Evolutionary conservation across 2,329 filamentous ascomycete genomes (phyloP).

Genomic region (Penicillium glabrum): DNA sequence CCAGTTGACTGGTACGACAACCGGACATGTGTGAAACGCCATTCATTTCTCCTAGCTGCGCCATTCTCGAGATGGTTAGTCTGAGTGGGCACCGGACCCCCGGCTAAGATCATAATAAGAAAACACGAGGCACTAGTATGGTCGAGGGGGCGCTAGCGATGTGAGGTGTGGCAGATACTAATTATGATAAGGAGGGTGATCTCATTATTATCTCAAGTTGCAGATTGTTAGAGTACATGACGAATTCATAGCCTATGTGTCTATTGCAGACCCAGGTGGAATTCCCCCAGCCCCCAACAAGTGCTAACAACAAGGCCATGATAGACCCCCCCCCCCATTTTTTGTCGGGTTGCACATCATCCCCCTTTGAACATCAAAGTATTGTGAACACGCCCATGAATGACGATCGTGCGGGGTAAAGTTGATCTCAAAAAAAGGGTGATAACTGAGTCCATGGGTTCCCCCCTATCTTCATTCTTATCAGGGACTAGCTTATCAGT

Average conservation of each 20-base stretch:
- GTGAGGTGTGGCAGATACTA: not conserved
- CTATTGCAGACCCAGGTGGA: not conserved
- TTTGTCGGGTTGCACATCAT: conserved; percentile 5
- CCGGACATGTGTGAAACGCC: not conserved
- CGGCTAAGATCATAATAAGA: not conserved
- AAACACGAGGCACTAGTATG: not conserved
- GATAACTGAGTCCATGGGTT: conserved; percentile 3
- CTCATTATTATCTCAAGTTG: conserved; percentile 13
- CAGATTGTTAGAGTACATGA: not conserved
- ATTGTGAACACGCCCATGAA: conserved; percentile 8
- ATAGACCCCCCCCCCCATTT: conserved; percentile 12
- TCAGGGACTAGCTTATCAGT: not conserved
- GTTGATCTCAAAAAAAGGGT: conserved; percentile 10
- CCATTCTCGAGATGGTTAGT: not conserved
- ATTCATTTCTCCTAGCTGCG: not conserved
- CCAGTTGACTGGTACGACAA: conserved; percentile 8
- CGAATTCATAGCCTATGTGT: not conserved
- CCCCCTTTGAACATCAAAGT: conserved; percentile 2
- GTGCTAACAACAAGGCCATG: not conserved
- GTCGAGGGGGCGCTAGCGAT: not conserved
- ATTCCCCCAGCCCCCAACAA: not conserved
- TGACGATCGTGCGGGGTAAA: conserved; percentile 27
- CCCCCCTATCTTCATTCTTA: not conserved
- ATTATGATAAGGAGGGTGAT: conserved; percentile 4
- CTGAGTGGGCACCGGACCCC: not conserved